Conservation (phyloP, 2,329 filamentous ascomycete species). For the Cordyceps militaris region DNA sequence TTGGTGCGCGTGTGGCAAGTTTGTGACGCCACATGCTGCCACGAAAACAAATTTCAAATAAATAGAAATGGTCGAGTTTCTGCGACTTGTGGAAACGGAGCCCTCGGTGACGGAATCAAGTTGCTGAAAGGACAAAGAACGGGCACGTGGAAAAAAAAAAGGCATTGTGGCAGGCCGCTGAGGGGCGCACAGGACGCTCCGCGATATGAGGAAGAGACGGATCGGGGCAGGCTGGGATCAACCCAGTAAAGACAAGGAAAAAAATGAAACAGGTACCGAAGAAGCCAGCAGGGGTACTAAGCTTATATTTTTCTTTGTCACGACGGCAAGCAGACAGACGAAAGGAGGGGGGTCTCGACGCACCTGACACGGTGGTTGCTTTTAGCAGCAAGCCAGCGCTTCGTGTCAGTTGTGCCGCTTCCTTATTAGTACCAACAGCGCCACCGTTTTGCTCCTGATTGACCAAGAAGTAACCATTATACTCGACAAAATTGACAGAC, state of each 20-base stretch:
- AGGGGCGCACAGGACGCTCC: background rate
- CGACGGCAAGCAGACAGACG: background rate
- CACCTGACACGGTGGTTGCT: background rate
- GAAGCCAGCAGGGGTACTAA: background rate
- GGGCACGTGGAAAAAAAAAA: background rate
- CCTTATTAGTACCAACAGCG: too few relatives aligned
- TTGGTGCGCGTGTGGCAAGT: background rate
- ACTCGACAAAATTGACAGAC: too few relatives aligned
- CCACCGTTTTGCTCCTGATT: too few relatives aligned
- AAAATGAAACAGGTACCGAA: background rate
- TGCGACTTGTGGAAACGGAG: background rate
- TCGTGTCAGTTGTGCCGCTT: too few relatives aligned
- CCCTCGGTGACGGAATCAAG: background rate
- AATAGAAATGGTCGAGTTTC: background rate
- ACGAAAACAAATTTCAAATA: background rate
- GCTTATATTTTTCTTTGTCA: slow-evolving; percentile 8
- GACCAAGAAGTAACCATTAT: too few relatives aligned
- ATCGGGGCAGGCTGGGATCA: background rate
- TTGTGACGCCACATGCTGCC: too few relatives aligned
- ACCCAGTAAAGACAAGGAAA: background rate
- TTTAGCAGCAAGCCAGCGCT: too few relatives aligned
- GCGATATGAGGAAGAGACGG: background rate
- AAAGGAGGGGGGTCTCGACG: background rate
- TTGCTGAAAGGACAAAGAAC: background rate
- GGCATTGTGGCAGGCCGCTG: background rate